A percentile compares a stretch with the other conserved stretches of the same genome.
These are phyloP conservation scores for Hemileia vastatrix DNA, from an alignment of 1,284 basidiomycete genomes.

Conservation along the genomic window DNA sequence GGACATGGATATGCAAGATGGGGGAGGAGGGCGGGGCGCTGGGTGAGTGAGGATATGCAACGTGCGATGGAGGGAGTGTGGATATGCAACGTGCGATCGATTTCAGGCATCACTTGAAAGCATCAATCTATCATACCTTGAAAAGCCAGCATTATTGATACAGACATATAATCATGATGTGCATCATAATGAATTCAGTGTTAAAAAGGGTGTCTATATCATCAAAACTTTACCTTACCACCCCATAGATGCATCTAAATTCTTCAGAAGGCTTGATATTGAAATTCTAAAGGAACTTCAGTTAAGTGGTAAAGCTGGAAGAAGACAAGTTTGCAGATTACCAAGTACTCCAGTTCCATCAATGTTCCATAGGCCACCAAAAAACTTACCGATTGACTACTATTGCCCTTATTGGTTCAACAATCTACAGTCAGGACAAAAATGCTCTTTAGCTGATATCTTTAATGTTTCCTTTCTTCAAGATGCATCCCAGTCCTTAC, in stretches of 20 bases:
- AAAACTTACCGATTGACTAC: constrained; percentile 5
- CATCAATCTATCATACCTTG: too few species aligned
- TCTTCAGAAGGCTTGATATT: background rate
- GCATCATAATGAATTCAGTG: too few species aligned
- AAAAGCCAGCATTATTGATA: too few species aligned
- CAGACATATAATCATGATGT: too few species aligned
- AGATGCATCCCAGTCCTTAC: background rate
- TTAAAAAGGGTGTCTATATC: too few species aligned
- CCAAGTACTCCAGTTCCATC: background rate
- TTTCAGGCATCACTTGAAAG: too few species aligned
- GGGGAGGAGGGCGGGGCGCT: too few species aligned
- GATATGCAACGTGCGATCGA: too few species aligned
- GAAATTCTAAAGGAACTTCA: background rate
- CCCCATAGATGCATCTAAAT: background rate
- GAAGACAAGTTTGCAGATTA: background rate
- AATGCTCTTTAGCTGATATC: background rate
- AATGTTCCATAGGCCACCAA: background rate
- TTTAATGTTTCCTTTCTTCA: background rate
- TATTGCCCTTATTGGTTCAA: constrained; percentile 9
- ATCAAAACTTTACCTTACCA: background rate
- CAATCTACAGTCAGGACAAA: background rate
- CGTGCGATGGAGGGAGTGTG: too few species aligned
- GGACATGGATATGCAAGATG: too few species aligned
- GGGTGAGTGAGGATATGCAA: too few species aligned
- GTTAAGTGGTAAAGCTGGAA: background rate